Evolutionary conservation across 805 yeast species (phyloP).

Genomic region (Saccharomycopsis sp.): DNA sequence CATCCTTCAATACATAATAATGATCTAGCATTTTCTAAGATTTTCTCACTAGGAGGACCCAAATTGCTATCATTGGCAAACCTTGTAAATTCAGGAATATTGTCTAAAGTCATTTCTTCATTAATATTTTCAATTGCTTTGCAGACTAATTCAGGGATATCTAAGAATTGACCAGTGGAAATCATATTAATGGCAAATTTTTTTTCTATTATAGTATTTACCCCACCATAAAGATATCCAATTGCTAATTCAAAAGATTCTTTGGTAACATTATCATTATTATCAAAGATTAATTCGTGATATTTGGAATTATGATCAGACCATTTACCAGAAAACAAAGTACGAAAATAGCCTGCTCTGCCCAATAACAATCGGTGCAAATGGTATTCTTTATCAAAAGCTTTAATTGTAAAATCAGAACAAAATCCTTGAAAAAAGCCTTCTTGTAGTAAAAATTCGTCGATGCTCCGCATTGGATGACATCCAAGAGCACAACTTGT

Average conservation of each 20-base stretch:
- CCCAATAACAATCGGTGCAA: constrained; percentile 37
- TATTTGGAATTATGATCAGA: constrained; percentile 19
- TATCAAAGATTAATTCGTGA: constrained; percentile 28
- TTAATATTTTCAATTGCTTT: constrained; percentile 32
- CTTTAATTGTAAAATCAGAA: constrained; percentile 37
- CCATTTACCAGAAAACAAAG: constrained; percentile 38
- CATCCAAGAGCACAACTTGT: constrained; percentile 23
- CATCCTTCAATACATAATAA: constrained; percentile 39
- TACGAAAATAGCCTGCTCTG: constrained; percentile 37
- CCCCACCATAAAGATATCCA: constrained; percentile 36
- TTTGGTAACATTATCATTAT: constrained; percentile 28
- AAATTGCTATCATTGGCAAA: constrained; percentile 36
- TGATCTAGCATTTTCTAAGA: constrained; percentile 37
- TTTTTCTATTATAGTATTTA: constrained; percentile 25
- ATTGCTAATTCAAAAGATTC: constrained; percentile 40
- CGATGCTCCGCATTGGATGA: constrained; percentile 19
- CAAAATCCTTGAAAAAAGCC: constrained; percentile 37
- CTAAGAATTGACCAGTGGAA: constrained; percentile 41
- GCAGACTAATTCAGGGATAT: constrained; percentile 34
- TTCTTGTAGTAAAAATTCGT: constrained; percentile 27
- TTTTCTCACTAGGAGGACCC: constrained; percentile 35
- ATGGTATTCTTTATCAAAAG: constrained; percentile 35
- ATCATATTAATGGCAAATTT: constrained; percentile 32
- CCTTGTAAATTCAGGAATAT: constrained; percentile 27
- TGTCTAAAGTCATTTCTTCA: constrained; percentile 26